These are phyloP conservation scores for Brassica juncea DNA, from an alignment of 345 rosid genomes.

Conservation along the genomic window DNA sequence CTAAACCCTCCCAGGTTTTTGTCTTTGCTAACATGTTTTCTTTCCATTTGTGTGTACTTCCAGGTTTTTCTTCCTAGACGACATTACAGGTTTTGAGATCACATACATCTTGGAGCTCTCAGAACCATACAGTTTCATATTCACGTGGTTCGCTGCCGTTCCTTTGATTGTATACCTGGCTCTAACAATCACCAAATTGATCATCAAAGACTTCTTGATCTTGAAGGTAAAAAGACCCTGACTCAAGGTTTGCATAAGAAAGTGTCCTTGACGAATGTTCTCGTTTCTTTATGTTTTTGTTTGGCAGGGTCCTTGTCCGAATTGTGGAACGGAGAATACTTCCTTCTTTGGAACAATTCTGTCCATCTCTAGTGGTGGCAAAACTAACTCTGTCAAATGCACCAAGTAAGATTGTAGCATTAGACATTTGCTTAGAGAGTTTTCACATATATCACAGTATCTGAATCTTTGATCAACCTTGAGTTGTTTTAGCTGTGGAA, in stretches of 20 bases:
- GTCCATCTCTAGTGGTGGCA: conserved; percentile 73
- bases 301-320: conserved; percentile 81
- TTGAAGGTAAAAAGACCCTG: conserved; percentile 56
- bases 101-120: conserved; percentile 88
- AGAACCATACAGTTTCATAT: conserved; percentile 89
- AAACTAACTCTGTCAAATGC: conserved; percentile 69
- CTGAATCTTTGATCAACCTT: not conserved
- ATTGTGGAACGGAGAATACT: conserved; percentile 85
- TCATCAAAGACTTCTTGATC: conserved; percentile 76
- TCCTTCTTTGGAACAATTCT: conserved; percentile 92
- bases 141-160: conserved; percentile 96
- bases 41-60: not conserved
- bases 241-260: not conserved
- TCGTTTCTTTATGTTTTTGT: not conserved
- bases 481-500: conserved; percentile 60
- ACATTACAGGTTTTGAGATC: conserved; percentile 87
- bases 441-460: not conserved
- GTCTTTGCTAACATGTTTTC: conserved; percentile 13
- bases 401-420: conserved; percentile 57
- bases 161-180: conserved; percentile 73
- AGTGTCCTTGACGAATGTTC: not conserved
- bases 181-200: conserved; percentile 63
- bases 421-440: not conserved
- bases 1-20: not conserved
- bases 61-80: conserved; percentile 97